Conservation (phyloP, 2,329 filamentous ascomycete genomes). For the Fusarium buxicola region DNA sequence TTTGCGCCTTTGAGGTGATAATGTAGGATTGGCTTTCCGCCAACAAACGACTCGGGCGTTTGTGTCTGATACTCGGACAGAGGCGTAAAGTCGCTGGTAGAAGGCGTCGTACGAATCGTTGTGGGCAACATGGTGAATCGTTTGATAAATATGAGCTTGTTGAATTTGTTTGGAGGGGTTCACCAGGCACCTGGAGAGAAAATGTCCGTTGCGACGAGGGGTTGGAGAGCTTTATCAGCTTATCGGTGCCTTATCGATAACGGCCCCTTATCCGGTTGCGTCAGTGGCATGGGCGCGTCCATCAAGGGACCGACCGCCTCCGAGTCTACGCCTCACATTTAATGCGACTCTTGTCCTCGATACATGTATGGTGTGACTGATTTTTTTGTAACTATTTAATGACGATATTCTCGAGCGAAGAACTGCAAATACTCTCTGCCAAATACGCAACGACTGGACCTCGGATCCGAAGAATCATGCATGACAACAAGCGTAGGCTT, state of each 20-base stretch:
- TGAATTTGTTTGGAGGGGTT: conserved; percentile 36
- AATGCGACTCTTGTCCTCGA: conserved; percentile 1
- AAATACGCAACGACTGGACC: background rate
- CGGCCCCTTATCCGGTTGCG: conserved; percentile 14
- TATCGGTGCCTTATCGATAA: conserved; percentile 36
- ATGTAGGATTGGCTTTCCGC: conserved; percentile 77
- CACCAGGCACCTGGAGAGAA: conserved; percentile 37
- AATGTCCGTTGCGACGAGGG: conserved; percentile 33
- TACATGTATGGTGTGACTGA: background rate
- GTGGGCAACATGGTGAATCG: conserved; percentile 56
- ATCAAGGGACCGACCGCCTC: too few species aligned
- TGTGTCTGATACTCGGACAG: conserved; percentile 77
- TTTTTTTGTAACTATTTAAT: background rate
- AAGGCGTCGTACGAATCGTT: conserved; percentile 68
- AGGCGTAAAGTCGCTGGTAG: conserved; percentile 69
- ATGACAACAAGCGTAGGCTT: conserved; percentile 52
- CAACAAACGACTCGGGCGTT: conserved; percentile 79
- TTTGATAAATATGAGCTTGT: conserved; percentile 6
- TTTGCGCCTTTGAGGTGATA: conserved; percentile 68
- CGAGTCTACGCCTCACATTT: background rate
- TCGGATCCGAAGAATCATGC: conserved; percentile 40
- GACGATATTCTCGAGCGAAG: background rate
- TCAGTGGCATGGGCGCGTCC: conserved; percentile 10
- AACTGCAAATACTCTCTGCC: background rate
- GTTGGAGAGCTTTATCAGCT: conserved; percentile 39